Percentiles rank a stretch among this genome's conserved stretches.
Conservation (phyloP, 208 protist species). For the Crithidia bombi region DNA sequence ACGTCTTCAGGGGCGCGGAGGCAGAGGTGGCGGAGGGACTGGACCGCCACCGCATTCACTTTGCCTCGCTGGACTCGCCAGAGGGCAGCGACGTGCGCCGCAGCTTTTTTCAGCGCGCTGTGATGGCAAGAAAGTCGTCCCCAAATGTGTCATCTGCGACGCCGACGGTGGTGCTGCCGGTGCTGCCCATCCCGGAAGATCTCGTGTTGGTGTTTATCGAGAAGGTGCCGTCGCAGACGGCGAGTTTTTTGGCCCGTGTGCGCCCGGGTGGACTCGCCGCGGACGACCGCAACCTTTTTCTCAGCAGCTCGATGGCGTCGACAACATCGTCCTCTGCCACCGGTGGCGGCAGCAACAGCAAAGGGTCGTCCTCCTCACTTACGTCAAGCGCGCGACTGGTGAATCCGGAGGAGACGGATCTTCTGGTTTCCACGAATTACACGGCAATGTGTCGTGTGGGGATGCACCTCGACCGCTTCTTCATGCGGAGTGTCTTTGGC, state of each 20-base stretch:
- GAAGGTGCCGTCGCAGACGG: slow-evolving; percentile 62
- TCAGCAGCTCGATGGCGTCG: background rate
- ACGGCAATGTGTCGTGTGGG: slow-evolving; percentile 74
- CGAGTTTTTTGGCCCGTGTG: slow-evolving; percentile 42
- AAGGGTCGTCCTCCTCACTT: background rate
- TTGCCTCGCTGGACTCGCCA: slow-evolving; percentile 59
- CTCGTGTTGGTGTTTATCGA: slow-evolving; percentile 75
- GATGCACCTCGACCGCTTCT: slow-evolving; percentile 80
- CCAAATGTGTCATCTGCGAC: slow-evolving; percentile 4
- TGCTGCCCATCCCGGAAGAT: slow-evolving; percentile 37
- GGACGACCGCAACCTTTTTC: slow-evolving; percentile 33
- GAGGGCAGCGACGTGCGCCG: slow-evolving; percentile 59
- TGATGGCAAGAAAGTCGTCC: background rate
- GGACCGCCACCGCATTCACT: slow-evolving; percentile 68
- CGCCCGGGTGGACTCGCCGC: slow-evolving; percentile 17
- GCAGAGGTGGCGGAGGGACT: slow-evolving; percentile 37
- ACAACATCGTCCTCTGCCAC: background rate
- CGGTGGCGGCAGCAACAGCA: too few species aligned
- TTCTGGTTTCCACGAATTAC: slow-evolving; percentile 78
- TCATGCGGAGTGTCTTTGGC: slow-evolving; percentile 41
- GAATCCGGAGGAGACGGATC: slow-evolving; percentile 50
- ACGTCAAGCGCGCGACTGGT: slow-evolving; percentile 21
- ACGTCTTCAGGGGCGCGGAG: slow-evolving; percentile 27
- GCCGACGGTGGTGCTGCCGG: background rate
- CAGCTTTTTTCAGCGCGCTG: slow-evolving; percentile 37